Conservation (phyloP, 768 basidiomycete genomes). For the Boletus rubropictus region DNA sequence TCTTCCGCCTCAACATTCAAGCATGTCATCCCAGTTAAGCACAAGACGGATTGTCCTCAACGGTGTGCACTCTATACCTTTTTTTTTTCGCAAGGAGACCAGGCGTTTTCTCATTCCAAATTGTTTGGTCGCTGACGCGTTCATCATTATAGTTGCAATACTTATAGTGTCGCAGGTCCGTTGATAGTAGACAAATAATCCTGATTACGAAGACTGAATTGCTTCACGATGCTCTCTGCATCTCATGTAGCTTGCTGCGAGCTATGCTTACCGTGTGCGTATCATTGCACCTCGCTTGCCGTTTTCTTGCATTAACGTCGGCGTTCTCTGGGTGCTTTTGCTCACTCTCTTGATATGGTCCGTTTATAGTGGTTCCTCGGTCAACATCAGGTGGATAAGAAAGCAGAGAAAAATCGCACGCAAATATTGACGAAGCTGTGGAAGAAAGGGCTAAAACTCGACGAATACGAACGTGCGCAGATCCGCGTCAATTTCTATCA, state of each 20-base stretch:
- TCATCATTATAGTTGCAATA: slow-evolving; percentile 39
- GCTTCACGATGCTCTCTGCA: not conserved
- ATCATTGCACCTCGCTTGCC: not conserved
- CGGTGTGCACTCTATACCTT: slow-evolving; percentile 26
- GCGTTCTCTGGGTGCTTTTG: not conserved
- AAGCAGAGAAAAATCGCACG: slow-evolving; percentile 61
- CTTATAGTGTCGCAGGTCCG: slow-evolving; percentile 49
- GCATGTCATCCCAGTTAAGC: slow-evolving; percentile 28
- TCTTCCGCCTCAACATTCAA: not conserved
- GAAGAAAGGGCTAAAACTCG: slow-evolving; percentile 67
- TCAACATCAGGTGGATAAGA: slow-evolving; percentile 45
- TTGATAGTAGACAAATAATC: not conserved
- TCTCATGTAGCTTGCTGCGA: slow-evolving; percentile 60
- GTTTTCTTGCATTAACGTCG: not conserved
- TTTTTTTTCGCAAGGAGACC: not conserved
- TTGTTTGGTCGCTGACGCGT: slow-evolving; percentile 6
- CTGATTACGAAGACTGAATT: not conserved
- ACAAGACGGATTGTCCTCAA: slow-evolving; percentile 43
- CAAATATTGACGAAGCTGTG: slow-evolving; percentile 68
- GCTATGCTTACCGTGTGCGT: slow-evolving; percentile 68
- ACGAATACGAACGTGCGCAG: slow-evolving; percentile 83
- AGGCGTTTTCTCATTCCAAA: not conserved
- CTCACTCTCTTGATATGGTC: not conserved
- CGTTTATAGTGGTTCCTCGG: slow-evolving; percentile 60
- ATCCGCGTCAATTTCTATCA: not conserved